Conservation (phyloP, 768 basidiomycete species). For the Cantharellus anzutake region DNA sequence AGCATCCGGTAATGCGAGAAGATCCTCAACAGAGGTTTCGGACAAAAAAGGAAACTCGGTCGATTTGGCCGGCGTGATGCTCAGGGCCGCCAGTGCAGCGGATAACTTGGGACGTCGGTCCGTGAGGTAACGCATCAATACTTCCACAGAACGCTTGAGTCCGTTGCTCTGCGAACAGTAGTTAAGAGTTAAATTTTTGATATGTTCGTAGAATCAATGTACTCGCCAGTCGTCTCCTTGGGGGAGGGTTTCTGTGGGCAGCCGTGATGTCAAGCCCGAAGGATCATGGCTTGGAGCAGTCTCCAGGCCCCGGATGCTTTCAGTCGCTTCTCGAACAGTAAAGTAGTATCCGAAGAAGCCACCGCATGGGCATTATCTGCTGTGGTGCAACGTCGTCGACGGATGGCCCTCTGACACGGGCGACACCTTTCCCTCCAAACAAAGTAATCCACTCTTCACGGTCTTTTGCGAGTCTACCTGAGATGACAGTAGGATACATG, state of each 20-base stretch:
- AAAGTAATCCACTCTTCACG: slow-evolving; percentile 58
- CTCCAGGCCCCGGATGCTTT: no score
- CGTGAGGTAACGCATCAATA: slow-evolving; percentile 69
- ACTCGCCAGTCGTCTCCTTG: not conserved
- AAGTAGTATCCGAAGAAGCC: not conserved
- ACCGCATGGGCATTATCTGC: not conserved
- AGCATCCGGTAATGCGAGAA: slow-evolving; percentile 59
- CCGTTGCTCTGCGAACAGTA: slow-evolving; percentile 12
- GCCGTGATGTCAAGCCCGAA: not conserved
- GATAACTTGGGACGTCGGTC: slow-evolving; percentile 76
- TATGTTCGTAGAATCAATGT: no score
- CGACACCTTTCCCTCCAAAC: slow-evolving; percentile 47
- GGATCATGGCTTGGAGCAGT: no score
- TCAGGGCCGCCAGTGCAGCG: slow-evolving; percentile 51
- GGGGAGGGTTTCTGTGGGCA: not conserved
- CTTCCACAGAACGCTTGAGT: slow-evolving; percentile 37
- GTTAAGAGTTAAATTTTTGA: not conserved
- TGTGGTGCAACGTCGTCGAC: not conserved
- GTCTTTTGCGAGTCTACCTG: slow-evolving; percentile 57
- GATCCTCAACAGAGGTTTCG: slow-evolving; percentile 48
- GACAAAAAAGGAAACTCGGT: slow-evolving; percentile 52
- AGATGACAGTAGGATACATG: slow-evolving; percentile 62
- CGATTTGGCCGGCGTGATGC: slow-evolving; percentile 49
- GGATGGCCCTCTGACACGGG: slow-evolving; percentile 1
- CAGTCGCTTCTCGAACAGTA: no score